A percentile compares a stretch with the other conserved stretches of the same genome.
Conservation (phyloP, 768 basidiomycete species). For the Boletus insuetus region DNA sequence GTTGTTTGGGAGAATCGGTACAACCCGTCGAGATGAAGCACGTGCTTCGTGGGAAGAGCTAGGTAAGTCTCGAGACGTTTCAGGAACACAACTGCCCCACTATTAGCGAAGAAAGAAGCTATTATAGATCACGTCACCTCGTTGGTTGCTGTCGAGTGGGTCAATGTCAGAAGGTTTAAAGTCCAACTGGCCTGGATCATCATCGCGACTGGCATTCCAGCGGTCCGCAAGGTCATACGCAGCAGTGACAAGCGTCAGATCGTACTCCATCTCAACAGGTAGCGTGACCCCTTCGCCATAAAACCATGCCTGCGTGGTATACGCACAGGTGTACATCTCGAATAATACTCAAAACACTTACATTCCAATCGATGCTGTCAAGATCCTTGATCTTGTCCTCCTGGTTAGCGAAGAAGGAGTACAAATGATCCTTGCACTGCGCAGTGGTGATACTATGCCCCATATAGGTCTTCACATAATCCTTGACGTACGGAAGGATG, state of each 20-base stretch:
- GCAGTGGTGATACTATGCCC: conserved; percentile 56
- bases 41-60: conserved; percentile 42
- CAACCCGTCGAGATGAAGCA: conserved; percentile 40
- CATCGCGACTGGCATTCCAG: conserved; percentile 48
- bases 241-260: conserved; percentile 48
- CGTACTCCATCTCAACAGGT: conserved; percentile 50
- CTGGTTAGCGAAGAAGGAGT: conserved; percentile 45
- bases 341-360: conserved; percentile 24
- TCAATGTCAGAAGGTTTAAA: conserved; percentile 48
- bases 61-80: conserved; percentile 45
- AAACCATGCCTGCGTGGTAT: conserved; percentile 45
- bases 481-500: conserved; percentile 54
- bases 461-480: conserved; percentile 55
- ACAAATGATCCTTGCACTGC: conserved; percentile 58
- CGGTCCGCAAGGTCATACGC: conserved; percentile 51
- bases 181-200: conserved; percentile 30
- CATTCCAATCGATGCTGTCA: conserved; percentile 57
- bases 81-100: conserved; percentile 50
- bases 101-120: not conserved
- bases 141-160: conserved; percentile 51
- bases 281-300: conserved; percentile 52
- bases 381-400: conserved; percentile 46
- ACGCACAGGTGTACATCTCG: not conserved
- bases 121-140: conserved; percentile 27
- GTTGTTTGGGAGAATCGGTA: conserved; percentile 42